A percentile compares a stretch with the other conserved stretches of the same genome.
Evolutionary conservation across 345 rosid genomes (phyloP).

Genomic region (Populus deltoides): DNA sequence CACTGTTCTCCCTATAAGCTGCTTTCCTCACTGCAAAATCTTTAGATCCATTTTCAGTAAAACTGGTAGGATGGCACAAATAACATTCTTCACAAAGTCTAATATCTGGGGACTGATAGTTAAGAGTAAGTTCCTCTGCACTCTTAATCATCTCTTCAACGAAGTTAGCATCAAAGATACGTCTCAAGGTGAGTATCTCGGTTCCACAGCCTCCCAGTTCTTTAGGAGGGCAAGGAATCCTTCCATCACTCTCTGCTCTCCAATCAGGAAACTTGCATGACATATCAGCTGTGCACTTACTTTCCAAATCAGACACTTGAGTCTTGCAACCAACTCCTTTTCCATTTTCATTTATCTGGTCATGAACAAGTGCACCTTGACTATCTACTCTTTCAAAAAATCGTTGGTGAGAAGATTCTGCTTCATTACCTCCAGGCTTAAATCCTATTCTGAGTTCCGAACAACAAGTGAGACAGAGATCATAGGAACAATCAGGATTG

Average conservation of each 20-base stretch:
- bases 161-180: slow-evolving; percentile 43
- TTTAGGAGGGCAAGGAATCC: slow-evolving; percentile 63
- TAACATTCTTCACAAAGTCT: slow-evolving; percentile 43
- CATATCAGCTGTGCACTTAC: neutral
- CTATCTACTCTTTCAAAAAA: slow-evolving; percentile 20
- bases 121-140: slow-evolving; percentile 45
- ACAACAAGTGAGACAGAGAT: slow-evolving; percentile 58
- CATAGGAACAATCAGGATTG: slow-evolving; percentile 44
- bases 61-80: slow-evolving; percentile 20
- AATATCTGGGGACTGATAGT: slow-evolving; percentile 29
- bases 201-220: slow-evolving; percentile 61
- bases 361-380: slow-evolving; percentile 15
- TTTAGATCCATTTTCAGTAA: slow-evolving; percentile 16
- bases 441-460: slow-evolving; percentile 38
- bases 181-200: slow-evolving; percentile 45
- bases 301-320: slow-evolving; percentile 12
- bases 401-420: slow-evolving; percentile 21
- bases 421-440: slow-evolving; percentile 21
- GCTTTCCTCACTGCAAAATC: slow-evolving; percentile 39
- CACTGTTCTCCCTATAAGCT: slow-evolving; percentile 37
- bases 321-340: slow-evolving; percentile 12
- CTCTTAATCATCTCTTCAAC: slow-evolving; percentile 39
- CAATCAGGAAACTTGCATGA: slow-evolving; percentile 20
- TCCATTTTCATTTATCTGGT: slow-evolving; percentile 10
- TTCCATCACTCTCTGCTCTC: slow-evolving; percentile 49